Evolutionary conservation across 805 yeast species (phyloP).

Genomic region (Candida sithepensis): DNA sequence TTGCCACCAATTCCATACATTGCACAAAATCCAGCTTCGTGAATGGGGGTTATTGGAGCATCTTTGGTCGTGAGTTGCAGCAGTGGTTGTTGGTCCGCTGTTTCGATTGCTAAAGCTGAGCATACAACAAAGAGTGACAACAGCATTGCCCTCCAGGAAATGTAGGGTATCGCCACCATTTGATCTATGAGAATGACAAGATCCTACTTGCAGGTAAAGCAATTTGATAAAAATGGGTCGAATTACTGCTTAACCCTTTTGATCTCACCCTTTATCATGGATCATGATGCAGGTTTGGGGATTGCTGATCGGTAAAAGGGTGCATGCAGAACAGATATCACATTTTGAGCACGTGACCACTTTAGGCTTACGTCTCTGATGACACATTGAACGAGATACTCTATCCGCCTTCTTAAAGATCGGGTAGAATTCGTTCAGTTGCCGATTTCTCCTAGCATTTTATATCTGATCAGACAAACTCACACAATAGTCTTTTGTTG

Average conservation of each 20-base stretch:
- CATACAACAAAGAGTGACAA: background rate
- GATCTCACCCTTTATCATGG: too few relatives aligned
- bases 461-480: background rate
- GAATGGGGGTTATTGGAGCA: conserved; percentile 19
- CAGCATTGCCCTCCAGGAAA: background rate
- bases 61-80: background rate
- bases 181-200: too few relatives aligned
- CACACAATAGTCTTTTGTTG: background rate
- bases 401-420: background rate
- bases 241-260: too few relatives aligned
- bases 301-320: background rate
- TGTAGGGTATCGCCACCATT: background rate
- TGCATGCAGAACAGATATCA: background rate
- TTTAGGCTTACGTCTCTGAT: background rate
- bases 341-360: background rate
- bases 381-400: too few relatives aligned
- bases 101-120: background rate
- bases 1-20: conserved; percentile 70
- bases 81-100: background rate
- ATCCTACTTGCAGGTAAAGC: too few relatives aligned
- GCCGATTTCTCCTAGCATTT: background rate
- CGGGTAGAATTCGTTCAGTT: background rate
- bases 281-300: too few relatives aligned
- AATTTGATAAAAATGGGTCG: background rate
- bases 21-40: conserved; percentile 46